Base-by-base conservation (phyloP, 352 stramenopile genomes). In the Hyaloperonospora brassicae region DNA sequence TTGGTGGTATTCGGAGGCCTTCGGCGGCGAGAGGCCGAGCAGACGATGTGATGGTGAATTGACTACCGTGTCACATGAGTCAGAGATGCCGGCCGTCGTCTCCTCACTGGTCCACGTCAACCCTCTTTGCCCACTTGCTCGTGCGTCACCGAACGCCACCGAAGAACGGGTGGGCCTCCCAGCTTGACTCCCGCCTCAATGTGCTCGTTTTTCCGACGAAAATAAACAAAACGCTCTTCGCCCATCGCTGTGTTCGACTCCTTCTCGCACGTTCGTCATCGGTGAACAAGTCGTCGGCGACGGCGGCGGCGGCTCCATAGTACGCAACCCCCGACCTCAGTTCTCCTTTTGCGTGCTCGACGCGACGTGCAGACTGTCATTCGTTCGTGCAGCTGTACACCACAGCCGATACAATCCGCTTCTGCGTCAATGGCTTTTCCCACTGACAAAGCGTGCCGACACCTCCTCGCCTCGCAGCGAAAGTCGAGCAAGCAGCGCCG, bases 331-430 rank as follows among this genome's bases (percentile, higher is more conserved):
- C 38, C 23, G 13, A 8, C 43, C 27, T 61, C 62, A 70, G 45
- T 67, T 58, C 35, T 44, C 38, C 8, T 61, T 67, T 67, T 65
- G 40, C 52, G 61, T 59, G 34, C 47, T 61, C 38, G 23, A 49
- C 47, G 44, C 44, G 7, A 55, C 46, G 44, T 54, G 42, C 12
- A 1, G 12, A 27, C 14, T n/a, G 21, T 21, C 17, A 22, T 23
- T 35, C 23, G 35, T 27, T 38, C 22, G 17, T 35, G 23, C 39
- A 38, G 6, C n/a, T 6, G 12, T 42, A 59, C 43, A 38, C 40
- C 45, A 39, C 42, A 27, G 3, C 51, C 23, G 21, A 43, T 22
- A 30, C 35, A 42, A 46, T 50, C 8, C 11, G 14, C 12, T 24
- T 2, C 27, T 35, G 4, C 41, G 5, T 11, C 12, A 9, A 62